Conservation (phyloP, 2,329 filamentous ascomycete genomes). For the Colletotrichum costaricense region DNA sequence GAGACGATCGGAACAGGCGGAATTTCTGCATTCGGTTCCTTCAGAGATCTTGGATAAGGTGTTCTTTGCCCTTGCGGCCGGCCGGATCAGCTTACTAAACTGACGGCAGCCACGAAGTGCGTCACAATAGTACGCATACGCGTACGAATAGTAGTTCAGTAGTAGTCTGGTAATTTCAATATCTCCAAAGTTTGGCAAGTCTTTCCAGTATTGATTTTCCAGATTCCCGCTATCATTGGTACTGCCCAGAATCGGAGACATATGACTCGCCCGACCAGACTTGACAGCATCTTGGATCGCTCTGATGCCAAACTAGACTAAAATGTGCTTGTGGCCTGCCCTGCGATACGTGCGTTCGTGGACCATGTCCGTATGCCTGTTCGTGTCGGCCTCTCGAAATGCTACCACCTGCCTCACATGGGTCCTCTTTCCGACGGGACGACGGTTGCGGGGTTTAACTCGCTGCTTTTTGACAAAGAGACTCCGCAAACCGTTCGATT, state of each 20-base stretch:
- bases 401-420: background rate
- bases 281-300: background rate
- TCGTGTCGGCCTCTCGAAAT: background rate
- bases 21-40: conserved; percentile 43
- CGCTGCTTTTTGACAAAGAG: background rate
- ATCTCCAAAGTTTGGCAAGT: background rate
- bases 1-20: conserved; percentile 42
- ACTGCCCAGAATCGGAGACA: background rate
- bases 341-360: background rate
- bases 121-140: too few species aligned
- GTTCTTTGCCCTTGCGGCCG: conserved; percentile 44
- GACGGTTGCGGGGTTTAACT: background rate
- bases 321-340: background rate
- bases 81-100: conserved; percentile 55
- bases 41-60: conserved; percentile 37
- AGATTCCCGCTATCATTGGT: background rate
- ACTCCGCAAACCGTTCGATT: background rate
- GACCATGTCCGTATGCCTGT: background rate
- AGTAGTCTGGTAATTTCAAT: background rate
- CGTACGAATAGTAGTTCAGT: too few species aligned
- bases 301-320: background rate
- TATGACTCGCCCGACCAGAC: background rate
- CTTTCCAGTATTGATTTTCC: background rate
- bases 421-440: background rate
- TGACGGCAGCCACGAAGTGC: background rate